Percentiles rank a stretch among this genome's conserved stretches.
Conservation (phyloP, 2,329 filamentous ascomycete species). For the Calycina marina region DNA sequence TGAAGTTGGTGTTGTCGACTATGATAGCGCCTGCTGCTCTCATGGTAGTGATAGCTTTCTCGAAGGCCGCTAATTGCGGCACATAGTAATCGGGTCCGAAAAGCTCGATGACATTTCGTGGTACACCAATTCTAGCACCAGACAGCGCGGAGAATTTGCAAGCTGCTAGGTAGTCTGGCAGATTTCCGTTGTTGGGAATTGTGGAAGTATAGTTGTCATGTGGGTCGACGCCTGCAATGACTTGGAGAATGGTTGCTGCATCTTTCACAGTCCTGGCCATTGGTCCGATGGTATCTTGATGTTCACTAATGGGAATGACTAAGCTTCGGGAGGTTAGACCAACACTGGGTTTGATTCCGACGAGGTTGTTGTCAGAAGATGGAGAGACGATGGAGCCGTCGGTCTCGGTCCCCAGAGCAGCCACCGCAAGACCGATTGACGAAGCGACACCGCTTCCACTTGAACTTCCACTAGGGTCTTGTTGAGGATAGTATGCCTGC, state of each 20-base stretch:
- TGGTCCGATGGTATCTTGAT: conserved; percentile 19
- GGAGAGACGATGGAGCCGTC: conserved; percentile 5
- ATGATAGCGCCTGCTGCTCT: conserved; percentile 39
- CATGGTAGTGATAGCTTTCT: conserved; percentile 35
- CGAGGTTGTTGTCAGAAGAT: conserved; percentile 3
- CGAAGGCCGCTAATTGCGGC: conserved; percentile 34
- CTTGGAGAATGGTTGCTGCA: conserved; percentile 18
- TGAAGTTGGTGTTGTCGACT: conserved; percentile 42
- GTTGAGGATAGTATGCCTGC: conserved; percentile 1
- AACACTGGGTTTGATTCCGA: conserved; percentile 19
- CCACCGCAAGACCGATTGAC: conserved; percentile 22
- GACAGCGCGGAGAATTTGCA: conserved; percentile 35
- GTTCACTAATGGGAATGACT: conserved; percentile 14
- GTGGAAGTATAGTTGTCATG: conserved; percentile 13
- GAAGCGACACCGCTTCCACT: conserved; percentile 31
- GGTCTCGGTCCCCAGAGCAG: conserved; percentile 29
- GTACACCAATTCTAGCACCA: conserved; percentile 47
- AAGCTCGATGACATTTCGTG: conserved; percentile 31
- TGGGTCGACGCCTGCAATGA: conserved; percentile 17
- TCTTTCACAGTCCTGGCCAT: conserved; percentile 18
- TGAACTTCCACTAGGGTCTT: conserved; percentile 30
- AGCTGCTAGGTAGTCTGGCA: conserved; percentile 44
- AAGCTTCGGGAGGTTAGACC: conserved; percentile 21
- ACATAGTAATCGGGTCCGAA: conserved; percentile 25
- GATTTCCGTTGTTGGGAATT: conserved; percentile 33